phyloP scores from a whole-genome alignment of 768 basidiomycete species.

The Suillus cothurnatus region DNA sequence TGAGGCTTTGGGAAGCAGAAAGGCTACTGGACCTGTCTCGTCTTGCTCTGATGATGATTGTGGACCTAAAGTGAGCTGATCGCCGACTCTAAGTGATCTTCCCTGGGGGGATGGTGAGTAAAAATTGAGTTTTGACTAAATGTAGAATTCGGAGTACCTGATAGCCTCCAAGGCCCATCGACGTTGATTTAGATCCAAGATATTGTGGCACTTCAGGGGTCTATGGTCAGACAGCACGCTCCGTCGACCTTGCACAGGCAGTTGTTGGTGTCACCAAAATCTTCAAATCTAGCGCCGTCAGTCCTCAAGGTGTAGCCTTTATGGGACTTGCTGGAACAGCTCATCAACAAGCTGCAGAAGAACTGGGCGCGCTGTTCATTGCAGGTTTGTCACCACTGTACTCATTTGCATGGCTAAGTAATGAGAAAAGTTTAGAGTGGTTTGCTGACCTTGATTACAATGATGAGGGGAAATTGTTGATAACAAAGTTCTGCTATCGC shows the following conservation, averaged over 20 bases:
- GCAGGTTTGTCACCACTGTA: constrained; percentile 43
- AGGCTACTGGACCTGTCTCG: not conserved
- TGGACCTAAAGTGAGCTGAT: constrained; percentile 46
- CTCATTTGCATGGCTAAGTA: not conserved
- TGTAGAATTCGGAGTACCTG: constrained; percentile 38
- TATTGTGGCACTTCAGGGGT: constrained; percentile 56
- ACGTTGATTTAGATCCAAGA: constrained; percentile 67
- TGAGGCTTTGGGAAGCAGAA: constrained; percentile 29
- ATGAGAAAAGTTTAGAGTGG: constrained; percentile 46
- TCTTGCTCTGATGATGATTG: constrained; percentile 30
- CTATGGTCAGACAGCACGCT: constrained; percentile 60
- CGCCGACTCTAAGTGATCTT: constrained; percentile 51
- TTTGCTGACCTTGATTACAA: constrained; percentile 68
- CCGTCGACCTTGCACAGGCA: constrained; percentile 55
- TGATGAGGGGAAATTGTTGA: constrained; percentile 56
- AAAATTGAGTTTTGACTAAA: not conserved
- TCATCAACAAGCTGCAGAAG: constrained; percentile 58
- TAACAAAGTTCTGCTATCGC: constrained; percentile 48
- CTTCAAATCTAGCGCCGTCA: constrained; percentile 38
- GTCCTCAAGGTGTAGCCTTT: constrained; percentile 46
- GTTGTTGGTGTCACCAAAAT: constrained; percentile 54
- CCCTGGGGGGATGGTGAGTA: constrained; percentile 39
- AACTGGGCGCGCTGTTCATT: constrained; percentile 59
- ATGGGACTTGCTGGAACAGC: constrained; percentile 65
- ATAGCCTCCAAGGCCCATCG: constrained; percentile 61